phyloP scores from a whole-genome alignment of 768 basidiomycete species.

The Kwoniella dejecticola region DNA sequence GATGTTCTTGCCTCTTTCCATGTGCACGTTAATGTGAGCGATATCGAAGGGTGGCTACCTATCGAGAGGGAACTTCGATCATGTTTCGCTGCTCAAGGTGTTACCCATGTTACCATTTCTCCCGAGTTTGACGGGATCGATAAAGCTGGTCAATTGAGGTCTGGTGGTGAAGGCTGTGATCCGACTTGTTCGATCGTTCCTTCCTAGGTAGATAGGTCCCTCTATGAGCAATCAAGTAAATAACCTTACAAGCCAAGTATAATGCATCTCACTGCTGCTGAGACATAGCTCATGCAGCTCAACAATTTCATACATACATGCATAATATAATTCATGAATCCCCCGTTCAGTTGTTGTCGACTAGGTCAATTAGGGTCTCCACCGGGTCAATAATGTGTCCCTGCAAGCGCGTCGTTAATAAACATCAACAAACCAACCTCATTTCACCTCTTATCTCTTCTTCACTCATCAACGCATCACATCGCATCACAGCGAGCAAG shows the following conservation, averaged over 20 bases:
- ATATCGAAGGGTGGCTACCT: conserved; percentile 62
- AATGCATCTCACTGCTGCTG: not conserved
- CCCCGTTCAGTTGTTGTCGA: too few relatives aligned
- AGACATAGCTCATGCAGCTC: too few relatives aligned
- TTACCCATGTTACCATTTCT: conserved; percentile 64
- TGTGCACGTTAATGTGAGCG: conserved; percentile 61
- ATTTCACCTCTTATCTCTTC: conserved; percentile 1
- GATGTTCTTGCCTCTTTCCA: conserved; percentile 64
- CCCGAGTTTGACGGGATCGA: conserved; percentile 57
- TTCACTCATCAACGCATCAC: not conserved
- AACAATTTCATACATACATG: too few relatives aligned
- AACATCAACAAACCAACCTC: not conserved
- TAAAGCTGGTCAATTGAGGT: not conserved
- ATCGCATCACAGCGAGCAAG: not conserved
- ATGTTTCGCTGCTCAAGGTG: conserved; percentile 63
- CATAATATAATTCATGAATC: too few relatives aligned
- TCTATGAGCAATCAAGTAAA: not conserved
- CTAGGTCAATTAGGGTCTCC: too few relatives aligned
- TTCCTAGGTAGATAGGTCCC: not conserved
- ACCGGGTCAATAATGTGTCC: too few relatives aligned
- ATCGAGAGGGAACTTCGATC: conserved; percentile 61
- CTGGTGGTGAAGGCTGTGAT: not conserved
- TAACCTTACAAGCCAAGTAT: not conserved
- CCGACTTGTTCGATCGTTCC: conserved; percentile 3
- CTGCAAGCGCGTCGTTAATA: too few relatives aligned